Base-by-base conservation (phyloP, 140 eudicot species). In the Ambrosia hybrid region DNA sequence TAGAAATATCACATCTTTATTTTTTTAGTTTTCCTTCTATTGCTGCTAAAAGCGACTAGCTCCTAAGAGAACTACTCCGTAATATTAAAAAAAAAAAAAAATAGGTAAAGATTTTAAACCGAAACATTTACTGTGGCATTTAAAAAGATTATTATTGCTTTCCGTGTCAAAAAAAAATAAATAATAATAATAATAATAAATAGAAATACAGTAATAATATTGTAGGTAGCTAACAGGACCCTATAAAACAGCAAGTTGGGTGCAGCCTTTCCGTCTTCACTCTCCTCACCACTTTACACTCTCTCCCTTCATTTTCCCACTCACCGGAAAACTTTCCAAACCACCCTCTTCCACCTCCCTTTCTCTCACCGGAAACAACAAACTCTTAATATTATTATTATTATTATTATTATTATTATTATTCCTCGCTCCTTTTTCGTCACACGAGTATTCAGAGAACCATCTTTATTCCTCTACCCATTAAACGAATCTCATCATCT, bases 391-490 rank as follows among this genome's bases (percentile, higher is more conserved):
- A 21, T 21, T 21, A 21, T 21, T 21, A 21, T 21, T 21, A 21
- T 21, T 21, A 21, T 0, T 21, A 21, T 21, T 21, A 21, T 21
- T 21, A 21, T 21, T 21, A n/a, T n/a, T n/a, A n/a, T n/a, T n/a
- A n/a, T n/a, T n/a, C 30, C 30, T 21, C 30, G 30, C 0, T 1
- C 30, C 30, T 21, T 21, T 21, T 21, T 21, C 30, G 30, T 58
- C 51, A 5, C 65, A 66, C 73, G 71, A 73, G 71, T 73, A 63
- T 37, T 67, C 79, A 65, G 26, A 65, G 26, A 51, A 73, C 45
- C 81, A 76, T 65, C 86, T 82, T 84, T 82, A 80, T 82, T 84
- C 87, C 63, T 70, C 78, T 45, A 45, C 57, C 79, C 34, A 17
- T 57, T 66, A 68, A 67, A 3, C 59, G 90, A 85, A 82, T 88